These are phyloP conservation scores for Inosperma sp. DNA, from an alignment of 768 basidiomycete species.

Conservation along the genomic window DNA sequence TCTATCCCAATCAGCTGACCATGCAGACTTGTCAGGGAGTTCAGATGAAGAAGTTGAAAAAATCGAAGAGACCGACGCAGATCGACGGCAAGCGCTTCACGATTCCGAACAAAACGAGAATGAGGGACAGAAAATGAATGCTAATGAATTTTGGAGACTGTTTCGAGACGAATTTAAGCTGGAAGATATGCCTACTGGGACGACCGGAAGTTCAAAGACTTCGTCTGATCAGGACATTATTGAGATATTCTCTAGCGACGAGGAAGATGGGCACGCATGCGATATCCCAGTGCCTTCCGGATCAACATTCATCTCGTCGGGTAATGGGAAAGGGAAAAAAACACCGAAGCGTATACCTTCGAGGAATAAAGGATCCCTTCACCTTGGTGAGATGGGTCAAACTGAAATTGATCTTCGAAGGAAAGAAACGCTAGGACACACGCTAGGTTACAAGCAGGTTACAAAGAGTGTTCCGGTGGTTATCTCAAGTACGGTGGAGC, in stretches of 20 bases:
- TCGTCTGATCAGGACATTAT: conserved; percentile 11
- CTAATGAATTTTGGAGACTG: conserved; percentile 36
- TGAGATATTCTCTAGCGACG: conserved; percentile 21
- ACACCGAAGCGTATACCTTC: neutral
- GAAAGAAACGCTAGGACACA: conserved; percentile 39
- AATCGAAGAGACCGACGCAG: conserved; percentile 39
- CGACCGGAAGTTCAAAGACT: conserved; percentile 8
- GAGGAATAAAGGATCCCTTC: conserved; percentile 10
- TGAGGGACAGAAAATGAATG: conserved; percentile 30
- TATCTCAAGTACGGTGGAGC: neutral
- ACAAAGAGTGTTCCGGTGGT: neutral
- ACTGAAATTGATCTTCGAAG: conserved; percentile 42
- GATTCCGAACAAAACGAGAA: conserved; percentile 38
- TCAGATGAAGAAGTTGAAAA: conserved; percentile 37
- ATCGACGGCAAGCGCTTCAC: conserved; percentile 50
- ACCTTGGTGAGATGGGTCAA: conserved; percentile 37
- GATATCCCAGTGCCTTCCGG: conserved; percentile 32
- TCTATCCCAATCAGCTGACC: neutral
- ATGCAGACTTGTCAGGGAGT: conserved; percentile 7
- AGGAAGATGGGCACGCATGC: conserved; percentile 19
- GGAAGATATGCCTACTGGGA: neutral
- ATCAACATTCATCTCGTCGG: conserved; percentile 25
- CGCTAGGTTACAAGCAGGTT: neutral
- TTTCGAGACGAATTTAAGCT: conserved; percentile 46
- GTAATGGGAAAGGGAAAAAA: conserved; percentile 14